phyloP scores from a whole-genome alignment of 805 yeast genomes.

The Priceomyces medius region DNA sequence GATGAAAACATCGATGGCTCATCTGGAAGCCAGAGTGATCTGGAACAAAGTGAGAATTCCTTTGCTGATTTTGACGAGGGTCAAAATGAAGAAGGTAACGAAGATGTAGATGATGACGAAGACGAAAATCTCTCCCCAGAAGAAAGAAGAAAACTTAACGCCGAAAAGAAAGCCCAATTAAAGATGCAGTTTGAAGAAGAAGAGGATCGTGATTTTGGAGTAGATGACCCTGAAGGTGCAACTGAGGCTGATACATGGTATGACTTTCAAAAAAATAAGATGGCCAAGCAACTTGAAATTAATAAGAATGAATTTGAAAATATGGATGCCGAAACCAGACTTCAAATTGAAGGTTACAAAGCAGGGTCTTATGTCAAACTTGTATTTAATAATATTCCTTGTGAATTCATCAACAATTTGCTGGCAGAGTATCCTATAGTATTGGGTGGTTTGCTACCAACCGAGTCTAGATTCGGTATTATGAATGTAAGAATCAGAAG shows the following conservation, averaged over 20 bases:
- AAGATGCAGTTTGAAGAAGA: slow-evolving; percentile 88
- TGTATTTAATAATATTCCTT: slow-evolving; percentile 79
- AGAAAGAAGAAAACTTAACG: slow-evolving; percentile 75
- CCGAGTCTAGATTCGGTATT: slow-evolving; percentile 91
- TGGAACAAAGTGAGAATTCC: slow-evolving; percentile 40
- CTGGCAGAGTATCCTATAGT: slow-evolving; percentile 83
- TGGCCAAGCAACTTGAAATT: slow-evolving; percentile 93
- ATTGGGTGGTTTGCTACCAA: slow-evolving; percentile 85
- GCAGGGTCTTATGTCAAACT: slow-evolving; percentile 94
- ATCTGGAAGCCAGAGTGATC: slow-evolving; percentile 24
- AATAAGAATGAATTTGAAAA: slow-evolving; percentile 75
- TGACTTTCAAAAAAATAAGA: slow-evolving; percentile 93
- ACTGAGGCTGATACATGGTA: slow-evolving; percentile 93
- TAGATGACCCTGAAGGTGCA: slow-evolving; percentile 72
- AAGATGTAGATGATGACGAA: slow-evolving; percentile 19
- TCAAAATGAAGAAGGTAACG: slow-evolving; percentile 35
- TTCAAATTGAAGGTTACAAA: slow-evolving; percentile 82
- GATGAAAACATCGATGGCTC: slow-evolving; percentile 14
- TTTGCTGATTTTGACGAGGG: slow-evolving; percentile 57
- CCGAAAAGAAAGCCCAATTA: slow-evolving; percentile 84
- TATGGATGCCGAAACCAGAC: slow-evolving; percentile 74
- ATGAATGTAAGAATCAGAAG: slow-evolving; percentile 92
- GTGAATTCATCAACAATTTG: slow-evolving; percentile 85
- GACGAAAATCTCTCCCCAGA: slow-evolving; percentile 58
- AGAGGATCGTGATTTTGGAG: slow-evolving; percentile 62